Base-by-base conservation (phyloP, 164 flowering plant species). In the Annona cherimola region DNA sequence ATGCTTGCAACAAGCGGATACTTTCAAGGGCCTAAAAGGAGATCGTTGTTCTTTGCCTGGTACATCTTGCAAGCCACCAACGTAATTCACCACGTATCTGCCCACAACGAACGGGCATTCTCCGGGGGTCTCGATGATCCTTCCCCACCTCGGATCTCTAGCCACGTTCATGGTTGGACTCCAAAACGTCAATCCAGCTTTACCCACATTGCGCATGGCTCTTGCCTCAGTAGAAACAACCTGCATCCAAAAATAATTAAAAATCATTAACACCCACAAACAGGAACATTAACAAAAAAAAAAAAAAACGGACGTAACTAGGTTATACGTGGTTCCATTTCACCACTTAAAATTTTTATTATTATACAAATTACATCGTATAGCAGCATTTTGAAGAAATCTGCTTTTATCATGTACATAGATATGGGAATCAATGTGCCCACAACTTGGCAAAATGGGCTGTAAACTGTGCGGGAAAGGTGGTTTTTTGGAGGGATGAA, bases 81-180 rank as follows among this genome's bases (percentile, higher is more conserved):
- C 95, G 50, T 87, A 90, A 40, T 83, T 83, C 4, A 84, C 86
- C 2, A 89, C 93, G 41, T 89, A 90, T 5, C 76, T 71, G 4
- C 83, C 92, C 5, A 85, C 80, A 11, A 87, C 1, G 4, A 78
- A 63, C 0, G 97, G 97, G 76, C 89, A 95, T 70, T 92, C 97
- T 0, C 93, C 95, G 1, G 97, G 93, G 19, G 95, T 92, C 75
- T 92, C 97, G 55, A 84, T 88, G 45, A 87, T 89, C 39, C 93
- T 69, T 1, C 97, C 97, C 97, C 97, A 92, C n/a, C 92, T 75
- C 0, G 97, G 95, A 74, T 92, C 95, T 2, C 93, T 73, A 50
- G 87, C 83, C 4, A 92, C 82, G 74, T 92, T 92, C 65, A 92
- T 88, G 67, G 89, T 90, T 1, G 97, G 97, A 69, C 95, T 90